These are phyloP conservation scores for Penicillium sp. DNA, from an alignment of 2,329 filamentous ascomycete genomes.

Conservation along the genomic window DNA sequence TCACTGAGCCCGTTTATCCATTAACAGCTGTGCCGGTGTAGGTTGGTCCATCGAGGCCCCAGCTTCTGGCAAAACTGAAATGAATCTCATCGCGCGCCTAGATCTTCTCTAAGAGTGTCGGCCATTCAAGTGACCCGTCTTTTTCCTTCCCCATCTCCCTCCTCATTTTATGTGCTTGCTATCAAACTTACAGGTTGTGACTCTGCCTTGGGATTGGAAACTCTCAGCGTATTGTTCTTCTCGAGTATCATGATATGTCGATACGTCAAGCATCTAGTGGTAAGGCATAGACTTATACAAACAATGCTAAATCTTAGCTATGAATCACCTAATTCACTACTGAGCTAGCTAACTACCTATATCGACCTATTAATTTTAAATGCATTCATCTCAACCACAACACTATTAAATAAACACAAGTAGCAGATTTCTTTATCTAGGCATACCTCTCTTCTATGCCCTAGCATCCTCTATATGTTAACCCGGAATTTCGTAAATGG, in stretches of 20 bases:
- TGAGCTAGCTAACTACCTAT: neutral
- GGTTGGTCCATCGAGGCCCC: no score
- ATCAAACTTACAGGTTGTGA: neutral
- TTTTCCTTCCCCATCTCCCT: neutral
- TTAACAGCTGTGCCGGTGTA: no score
- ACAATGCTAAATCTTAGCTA: neutral
- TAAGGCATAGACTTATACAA: neutral
- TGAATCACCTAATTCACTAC: neutral
- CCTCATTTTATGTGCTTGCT: neutral
- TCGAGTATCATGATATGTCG: constrained; percentile 3
- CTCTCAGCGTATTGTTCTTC: constrained; percentile 10
- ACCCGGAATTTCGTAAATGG: neutral
- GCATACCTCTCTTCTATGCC: neutral
- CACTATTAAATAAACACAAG: neutral
- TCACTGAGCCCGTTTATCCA: no score
- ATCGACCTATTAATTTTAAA: neutral
- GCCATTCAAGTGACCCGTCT: neutral
- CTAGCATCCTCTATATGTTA: neutral
- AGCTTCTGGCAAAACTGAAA: no score
- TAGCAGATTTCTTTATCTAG: neutral
- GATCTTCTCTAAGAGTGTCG: neutral
- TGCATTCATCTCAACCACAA: neutral
- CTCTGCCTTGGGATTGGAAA: constrained; percentile 6
- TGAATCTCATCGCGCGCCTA: no score
- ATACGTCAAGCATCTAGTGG: constrained; percentile 1